Conservation (phyloP, 2,329 filamentous ascomycete species). For the Diaporthe velutina region DNA sequence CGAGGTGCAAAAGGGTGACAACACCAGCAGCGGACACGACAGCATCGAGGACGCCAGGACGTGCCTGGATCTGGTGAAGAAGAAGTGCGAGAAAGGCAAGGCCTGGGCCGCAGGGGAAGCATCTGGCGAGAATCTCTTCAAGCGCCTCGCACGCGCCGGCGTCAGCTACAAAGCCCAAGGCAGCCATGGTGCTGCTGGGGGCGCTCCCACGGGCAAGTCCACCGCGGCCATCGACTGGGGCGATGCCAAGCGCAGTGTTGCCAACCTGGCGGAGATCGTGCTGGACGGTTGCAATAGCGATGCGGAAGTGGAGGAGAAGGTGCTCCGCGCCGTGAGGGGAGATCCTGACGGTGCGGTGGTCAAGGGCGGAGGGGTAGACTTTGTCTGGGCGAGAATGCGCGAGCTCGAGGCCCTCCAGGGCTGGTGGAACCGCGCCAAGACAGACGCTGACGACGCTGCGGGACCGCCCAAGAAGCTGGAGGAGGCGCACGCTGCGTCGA, state of each 20-base stretch:
- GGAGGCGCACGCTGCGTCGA: conserved; percentile 32
- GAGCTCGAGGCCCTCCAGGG: conserved; percentile 75
- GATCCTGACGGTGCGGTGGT: conserved; percentile 70
- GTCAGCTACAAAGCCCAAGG: conserved; percentile 73
- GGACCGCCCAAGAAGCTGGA: conserved; percentile 47
- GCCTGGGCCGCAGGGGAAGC: conserved; percentile 85
- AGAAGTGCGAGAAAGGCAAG: conserved; percentile 95
- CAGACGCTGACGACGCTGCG: conserved; percentile 47
- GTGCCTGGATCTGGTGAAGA: conserved; percentile 91
- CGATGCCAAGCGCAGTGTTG: conserved; percentile 73
- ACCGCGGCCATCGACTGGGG: conserved; percentile 92
- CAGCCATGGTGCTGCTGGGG: conserved; percentile 68
- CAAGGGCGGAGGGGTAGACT: conserved; percentile 72
- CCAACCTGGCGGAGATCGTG: conserved; percentile 67
- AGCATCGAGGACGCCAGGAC: conserved; percentile 93
- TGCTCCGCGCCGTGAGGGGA: conserved; percentile 71
- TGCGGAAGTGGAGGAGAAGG: conserved; percentile 66
- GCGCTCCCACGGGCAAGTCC: conserved; percentile 68
- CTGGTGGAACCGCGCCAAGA: conserved; percentile 74
- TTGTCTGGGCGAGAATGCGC: conserved; percentile 75
- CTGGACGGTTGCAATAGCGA: conserved; percentile 70
- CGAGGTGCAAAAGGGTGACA: conserved; percentile 86
- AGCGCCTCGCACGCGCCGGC: conserved; percentile 77
- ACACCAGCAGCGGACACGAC: conserved; percentile 80
- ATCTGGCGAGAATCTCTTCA: conserved; percentile 90